Conservation (phyloP, 2,329 filamentous ascomycete species). For the Aspergillus sp. region DNA sequence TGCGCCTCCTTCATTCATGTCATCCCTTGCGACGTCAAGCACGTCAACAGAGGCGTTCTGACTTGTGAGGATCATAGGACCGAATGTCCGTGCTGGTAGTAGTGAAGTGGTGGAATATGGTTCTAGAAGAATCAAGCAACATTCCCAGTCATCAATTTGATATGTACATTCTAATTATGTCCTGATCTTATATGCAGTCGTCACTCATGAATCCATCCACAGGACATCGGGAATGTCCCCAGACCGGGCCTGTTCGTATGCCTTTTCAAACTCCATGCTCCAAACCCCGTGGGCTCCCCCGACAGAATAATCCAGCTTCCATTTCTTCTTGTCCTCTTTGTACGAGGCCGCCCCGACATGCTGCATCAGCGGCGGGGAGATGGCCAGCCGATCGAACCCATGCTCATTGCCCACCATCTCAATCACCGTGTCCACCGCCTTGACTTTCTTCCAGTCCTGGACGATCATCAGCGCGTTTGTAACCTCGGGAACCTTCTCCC, state of each 20-base stretch:
- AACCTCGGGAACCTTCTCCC: slow-evolving; percentile 20
- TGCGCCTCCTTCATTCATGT: too few species aligned
- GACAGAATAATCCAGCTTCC: slow-evolving; percentile 15
- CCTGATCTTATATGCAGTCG: too few species aligned
- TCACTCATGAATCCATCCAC: not conserved
- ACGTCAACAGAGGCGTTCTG: too few species aligned
- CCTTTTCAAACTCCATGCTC: slow-evolving; percentile 24
- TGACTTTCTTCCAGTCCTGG: slow-evolving; percentile 10
- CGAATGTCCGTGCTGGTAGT: too few species aligned
- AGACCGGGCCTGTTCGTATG: slow-evolving; percentile 5
- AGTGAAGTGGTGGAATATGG: too few species aligned
- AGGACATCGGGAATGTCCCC: not conserved
- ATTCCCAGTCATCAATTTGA: too few species aligned
- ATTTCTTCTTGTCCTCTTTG: slow-evolving; percentile 20
- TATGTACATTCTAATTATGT: too few species aligned
- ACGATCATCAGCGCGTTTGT: slow-evolving; percentile 15
- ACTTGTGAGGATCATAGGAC: too few species aligned
- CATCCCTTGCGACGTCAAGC: too few species aligned
- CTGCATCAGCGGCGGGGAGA: slow-evolving; percentile 25
- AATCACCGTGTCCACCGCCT: slow-evolving; percentile 20
- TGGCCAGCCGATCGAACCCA: slow-evolving; percentile 17
- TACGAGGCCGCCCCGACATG: slow-evolving; percentile 24
- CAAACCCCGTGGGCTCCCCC: slow-evolving; percentile 24
- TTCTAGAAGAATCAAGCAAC: too few species aligned
- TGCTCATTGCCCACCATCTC: slow-evolving; percentile 17